Percentiles rank a stretch among this genome's conserved stretches.
phyloP scores from a whole-genome alignment of 768 basidiomycete species.

The Hortiboletus flavorubellus region DNA sequence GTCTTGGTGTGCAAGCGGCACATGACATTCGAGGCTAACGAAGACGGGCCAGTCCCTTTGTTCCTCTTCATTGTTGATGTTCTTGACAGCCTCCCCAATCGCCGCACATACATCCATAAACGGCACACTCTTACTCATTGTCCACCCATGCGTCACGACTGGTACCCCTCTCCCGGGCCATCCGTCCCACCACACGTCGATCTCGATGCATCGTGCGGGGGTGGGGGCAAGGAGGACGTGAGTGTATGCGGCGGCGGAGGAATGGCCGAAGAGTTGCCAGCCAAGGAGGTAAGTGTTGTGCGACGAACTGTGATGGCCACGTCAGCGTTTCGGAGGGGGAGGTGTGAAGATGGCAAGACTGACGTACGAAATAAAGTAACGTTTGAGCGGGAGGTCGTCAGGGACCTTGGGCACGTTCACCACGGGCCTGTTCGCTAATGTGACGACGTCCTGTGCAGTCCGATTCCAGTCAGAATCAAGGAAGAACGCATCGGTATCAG shows the following conservation, averaged over 20 bases:
- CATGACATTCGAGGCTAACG: constrained; percentile 63
- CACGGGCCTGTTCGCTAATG: constrained; percentile 37
- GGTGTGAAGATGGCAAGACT: neutral
- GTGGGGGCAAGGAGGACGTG: constrained; percentile 46
- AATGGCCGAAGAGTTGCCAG: constrained; percentile 51
- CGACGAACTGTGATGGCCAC: constrained; percentile 39
- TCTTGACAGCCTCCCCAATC: constrained; percentile 18
- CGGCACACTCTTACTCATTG: constrained; percentile 49
- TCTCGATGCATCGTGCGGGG: constrained; percentile 56
- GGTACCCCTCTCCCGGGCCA: constrained; percentile 43
- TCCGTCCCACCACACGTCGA: constrained; percentile 56
- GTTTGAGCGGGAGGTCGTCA: constrained; percentile 45
- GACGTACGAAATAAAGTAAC: constrained; percentile 55
- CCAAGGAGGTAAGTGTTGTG: constrained; percentile 67
- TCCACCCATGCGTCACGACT: constrained; percentile 60
- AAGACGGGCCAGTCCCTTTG: constrained; percentile 47
- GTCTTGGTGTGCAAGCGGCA: constrained; percentile 45
- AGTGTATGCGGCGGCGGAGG: constrained; percentile 52
- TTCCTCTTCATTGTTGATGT: constrained; percentile 16
- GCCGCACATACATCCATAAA: constrained; percentile 53
- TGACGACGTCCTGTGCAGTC: constrained; percentile 22
- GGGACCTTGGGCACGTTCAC: constrained; percentile 34
- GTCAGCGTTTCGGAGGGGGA: neutral
- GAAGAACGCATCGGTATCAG: neutral
- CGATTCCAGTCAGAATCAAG: neutral